Evolutionary conservation across 2,329 filamentous ascomycete genomes (phyloP), one percentile per base, ranked within the genome.

Genomic region (Leptographium flavum): DNA sequence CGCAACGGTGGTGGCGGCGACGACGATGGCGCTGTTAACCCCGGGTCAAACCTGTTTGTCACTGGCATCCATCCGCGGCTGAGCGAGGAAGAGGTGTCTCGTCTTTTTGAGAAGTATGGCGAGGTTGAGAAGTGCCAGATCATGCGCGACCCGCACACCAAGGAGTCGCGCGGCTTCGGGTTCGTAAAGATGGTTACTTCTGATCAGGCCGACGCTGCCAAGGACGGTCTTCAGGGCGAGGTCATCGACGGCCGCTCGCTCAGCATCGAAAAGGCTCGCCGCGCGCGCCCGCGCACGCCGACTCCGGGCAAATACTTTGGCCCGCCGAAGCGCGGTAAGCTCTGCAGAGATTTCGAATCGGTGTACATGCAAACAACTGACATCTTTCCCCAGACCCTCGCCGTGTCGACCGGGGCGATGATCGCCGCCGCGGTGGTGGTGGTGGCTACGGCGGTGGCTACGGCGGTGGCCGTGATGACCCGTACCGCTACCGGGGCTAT

Each of bases 71-170:
- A 96, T 63, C 92, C 92, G 47, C 84, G 85, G 57, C 76, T 98
- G 54, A 81, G 76, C 40, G 92, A 98, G 64, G 76, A 81, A 15
- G 92, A 96, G 61, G 86, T 98, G 50, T 83, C 84, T 45, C 87
- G 87, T 63, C 81, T 98, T 54, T 98, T 98, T 60, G 87, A 95
- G 69, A 98, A 96, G 68, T 96, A 96, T 59, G 92, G 92, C 55
- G 87, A 94, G 61, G 92, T 98, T 43, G 90, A 96, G 69, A 96
- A 93, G 69, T 96, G 90, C 71, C 93, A 95, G 65, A 98, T 98
- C 69, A 98, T 98, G 92, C 80, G 90, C 59, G 92, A 98, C 61
- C 92, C 92, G 50, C 92, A 98, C 66, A 93, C 86, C 59, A 94
- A 94, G 69, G 92, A 98, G 67, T 96, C 90, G 56, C 92, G 92